Base-by-base conservation (phyloP, 163 green algal genomes). In the Prototheca cutis region DNA sequence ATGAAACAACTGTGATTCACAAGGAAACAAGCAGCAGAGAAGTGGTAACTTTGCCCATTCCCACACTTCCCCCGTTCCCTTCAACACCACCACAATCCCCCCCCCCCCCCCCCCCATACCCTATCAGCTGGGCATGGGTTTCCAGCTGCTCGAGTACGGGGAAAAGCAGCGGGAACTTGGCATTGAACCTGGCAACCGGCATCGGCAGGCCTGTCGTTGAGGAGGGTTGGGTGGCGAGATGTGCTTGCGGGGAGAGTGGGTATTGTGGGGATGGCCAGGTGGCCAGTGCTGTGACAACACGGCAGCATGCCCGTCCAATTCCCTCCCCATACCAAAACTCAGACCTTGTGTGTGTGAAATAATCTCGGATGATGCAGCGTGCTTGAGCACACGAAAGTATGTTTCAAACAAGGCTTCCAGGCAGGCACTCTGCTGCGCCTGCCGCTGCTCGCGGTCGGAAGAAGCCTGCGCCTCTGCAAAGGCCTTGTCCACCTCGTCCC, bases 341-440 rank as follows among this genome's bases (percentile, higher is more conserved):
- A n/a, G n/a, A n/a, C n/a, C n/a, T 17, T 63, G 7, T 7, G 45
- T 4, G 18, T n/a, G 4, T 4, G 21, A 30, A 21, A 60, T 25
- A 15, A 48, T 3, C 36, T 7, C 48, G 3, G 56, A 77, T 32
- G 73, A 62, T 23, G 67, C 75, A 55, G 63, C 80, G 31, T 88
- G 73, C 73, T 95, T 95, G 4, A 95, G 62, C 19, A 95, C 82
- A 0, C 87, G 78, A 74, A 95, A 95, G 61, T 93, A 88, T 40
- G 90, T 65, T 65, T 95, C 86, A 61, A 94, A 91, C 34, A 91
- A 54, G 1, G 82, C 85, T 48, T 91, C 78, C 32, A 89, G 59
- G 28, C 72, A 81, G 49, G 66, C 58, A 6, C 59, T 76, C 64
- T 91, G 83, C 42, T 68, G 58, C 10, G 23, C 17, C 3, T 53